Base-by-base conservation (phyloP, 2,329 filamentous ascomycete genomes). In the Herpotrichia juniperi region DNA sequence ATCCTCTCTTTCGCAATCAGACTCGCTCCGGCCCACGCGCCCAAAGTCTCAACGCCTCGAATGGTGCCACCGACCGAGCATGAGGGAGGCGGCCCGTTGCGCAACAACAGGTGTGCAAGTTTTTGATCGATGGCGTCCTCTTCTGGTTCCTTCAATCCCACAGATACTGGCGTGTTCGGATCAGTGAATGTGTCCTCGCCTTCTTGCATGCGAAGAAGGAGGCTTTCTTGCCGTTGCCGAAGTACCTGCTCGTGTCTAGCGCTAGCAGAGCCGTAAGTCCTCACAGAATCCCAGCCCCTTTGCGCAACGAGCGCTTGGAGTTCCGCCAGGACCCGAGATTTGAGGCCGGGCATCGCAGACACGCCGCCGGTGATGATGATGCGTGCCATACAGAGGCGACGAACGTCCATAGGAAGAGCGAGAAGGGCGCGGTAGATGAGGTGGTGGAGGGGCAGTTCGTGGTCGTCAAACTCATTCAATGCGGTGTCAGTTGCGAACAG, bases 311-410 rank as follows among this genome's bases (percentile, higher is more conserved):
- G 76, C 1, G 77, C 74, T 3, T 83, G 81, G 1, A 97, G 75
- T 63, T 97, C 93, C 50, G 88, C 83, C 26, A 96, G 75, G 31
- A 96, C 81, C 22, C 93, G 85, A 21, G 82, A 80, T 59, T 90
- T 91, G 22, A 99, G 76, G 1, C 94, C 94, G 0, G 93, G 83
- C 8, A 97, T 86, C 22, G 83, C 83, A 5, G 91, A 86, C 42
- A 89, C 89, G 2, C 91, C 91, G 26, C 94, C 94, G 0, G 88
- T 88, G 66, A 99, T 89, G 14, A 96, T 79, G 40, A 97, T 89
- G 32, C 93, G 89, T 1, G 92, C 87, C 86, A 97, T 94, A 72
- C 93, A 97, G 4, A 88, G 76, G 1, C 89, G 87, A 21, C 94
- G 86, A 3, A 93, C 86, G 72, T 99, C 94, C 3, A 93, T 77